Evolutionary conservation across 106 monocot species (phyloP).

Genomic region (Phalaenopsis aphrodite): DNA sequence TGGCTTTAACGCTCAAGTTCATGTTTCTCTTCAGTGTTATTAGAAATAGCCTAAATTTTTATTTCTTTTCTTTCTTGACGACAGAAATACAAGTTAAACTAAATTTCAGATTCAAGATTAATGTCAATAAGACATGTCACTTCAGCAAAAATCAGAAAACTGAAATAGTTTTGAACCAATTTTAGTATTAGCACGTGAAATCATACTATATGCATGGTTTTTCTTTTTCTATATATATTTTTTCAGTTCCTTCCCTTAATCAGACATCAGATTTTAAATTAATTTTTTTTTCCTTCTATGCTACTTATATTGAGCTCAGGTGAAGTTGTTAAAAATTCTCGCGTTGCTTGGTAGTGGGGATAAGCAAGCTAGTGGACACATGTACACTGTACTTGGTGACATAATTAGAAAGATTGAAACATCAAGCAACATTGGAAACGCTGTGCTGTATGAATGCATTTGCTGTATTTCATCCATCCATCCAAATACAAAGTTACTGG

Average conservation of each 20-base stretch:
- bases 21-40: neutral
- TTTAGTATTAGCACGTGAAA: neutral
- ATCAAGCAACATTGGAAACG: constrained; percentile 96
- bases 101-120: neutral
- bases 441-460: constrained; percentile 86
- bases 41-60: neutral
- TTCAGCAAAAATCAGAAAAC: neutral
- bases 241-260: constrained; percentile 4
- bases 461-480: constrained; percentile 94
- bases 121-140: neutral
- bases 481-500: constrained; percentile 72
- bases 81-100: constrained; percentile 1
- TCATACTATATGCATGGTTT: neutral
- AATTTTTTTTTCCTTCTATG: neutral
- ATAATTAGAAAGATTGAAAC: constrained; percentile 82
- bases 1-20: neutral
- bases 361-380: constrained; percentile 83
- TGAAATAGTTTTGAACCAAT: neutral
- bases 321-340: constrained; percentile 92
- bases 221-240: neutral
- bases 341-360: constrained; percentile 82
- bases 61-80: neutral
- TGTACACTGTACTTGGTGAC: constrained; percentile 77
- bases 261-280: neutral
- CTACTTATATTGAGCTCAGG: constrained; percentile 37